A percentile compares a stretch with the other conserved stretches of the same genome.
These are phyloP conservation scores for Pythium phragmiticola DNA, from an alignment of 352 stramenopile genomes.

Conservation along the genomic window DNA sequence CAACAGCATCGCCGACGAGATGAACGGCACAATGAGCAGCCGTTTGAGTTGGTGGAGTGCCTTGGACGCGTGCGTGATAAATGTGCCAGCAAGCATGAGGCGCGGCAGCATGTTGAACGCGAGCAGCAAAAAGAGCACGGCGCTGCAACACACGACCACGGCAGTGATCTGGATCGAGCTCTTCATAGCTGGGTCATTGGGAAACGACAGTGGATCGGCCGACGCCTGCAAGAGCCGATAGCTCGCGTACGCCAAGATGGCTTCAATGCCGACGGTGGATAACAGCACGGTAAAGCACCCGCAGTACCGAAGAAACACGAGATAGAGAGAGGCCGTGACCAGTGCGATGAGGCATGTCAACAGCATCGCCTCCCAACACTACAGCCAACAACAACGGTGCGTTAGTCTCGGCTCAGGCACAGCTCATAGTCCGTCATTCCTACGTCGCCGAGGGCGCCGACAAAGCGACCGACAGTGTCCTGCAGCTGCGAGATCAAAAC, in stretches of 20 bases:
- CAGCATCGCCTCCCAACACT: constrained; percentile 72
- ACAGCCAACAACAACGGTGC: not conserved
- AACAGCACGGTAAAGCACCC: constrained; percentile 72
- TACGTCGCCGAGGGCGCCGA: constrained; percentile 75
- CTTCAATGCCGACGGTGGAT: constrained; percentile 61
- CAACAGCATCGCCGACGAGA: constrained; percentile 62
- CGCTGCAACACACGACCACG: constrained; percentile 53
- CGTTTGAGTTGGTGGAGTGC: constrained; percentile 64
- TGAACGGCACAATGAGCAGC: constrained; percentile 66
- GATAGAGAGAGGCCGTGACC: constrained; percentile 55
- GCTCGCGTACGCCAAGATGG: constrained; percentile 59
- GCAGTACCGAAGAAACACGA: constrained; percentile 68
- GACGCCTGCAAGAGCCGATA: constrained; percentile 56
- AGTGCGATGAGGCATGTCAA: constrained; percentile 61
- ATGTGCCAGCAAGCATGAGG: constrained; percentile 64
- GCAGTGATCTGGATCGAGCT: constrained; percentile 65
- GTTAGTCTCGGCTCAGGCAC: not conserved
- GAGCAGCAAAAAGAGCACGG: constrained; percentile 68
- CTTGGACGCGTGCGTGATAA: constrained; percentile 76
- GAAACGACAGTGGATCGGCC: constrained; percentile 45
- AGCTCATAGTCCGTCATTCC: not conserved
- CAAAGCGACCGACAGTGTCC: constrained; percentile 68
- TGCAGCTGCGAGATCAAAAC: constrained; percentile 71
- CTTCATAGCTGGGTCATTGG: constrained; percentile 64
- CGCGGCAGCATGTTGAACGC: constrained; percentile 61